Evolutionary conservation across 1,139 yeast species (phyloP).

Genomic region (Pneumocystis canis): DNA sequence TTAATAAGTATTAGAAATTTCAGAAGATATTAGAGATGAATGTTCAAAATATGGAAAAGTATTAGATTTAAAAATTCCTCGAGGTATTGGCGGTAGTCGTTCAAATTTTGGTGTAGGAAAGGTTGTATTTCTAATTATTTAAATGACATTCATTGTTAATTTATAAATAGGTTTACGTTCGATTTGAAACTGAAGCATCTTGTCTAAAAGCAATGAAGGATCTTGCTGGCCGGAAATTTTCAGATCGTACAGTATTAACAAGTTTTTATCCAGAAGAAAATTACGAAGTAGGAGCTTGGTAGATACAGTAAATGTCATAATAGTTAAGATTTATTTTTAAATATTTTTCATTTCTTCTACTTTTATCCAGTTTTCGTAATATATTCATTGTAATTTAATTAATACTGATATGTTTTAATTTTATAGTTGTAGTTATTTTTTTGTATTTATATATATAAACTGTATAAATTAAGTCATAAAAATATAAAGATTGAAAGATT

Average conservation of each 20-base stretch:
- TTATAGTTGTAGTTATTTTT: too few species aligned
- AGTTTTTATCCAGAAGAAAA: constrained; percentile 49
- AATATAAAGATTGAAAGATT: too few species aligned
- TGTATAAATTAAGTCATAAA: too few species aligned
- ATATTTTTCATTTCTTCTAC: neutral
- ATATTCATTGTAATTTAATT: neutral
- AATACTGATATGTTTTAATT: neutral
- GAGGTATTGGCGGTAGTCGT: constrained; percentile 34
- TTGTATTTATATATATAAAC: too few species aligned
- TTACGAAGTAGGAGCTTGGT: constrained; percentile 19
- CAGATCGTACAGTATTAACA: constrained; percentile 56
- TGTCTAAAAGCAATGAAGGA: constrained; percentile 47
- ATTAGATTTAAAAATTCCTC: constrained; percentile 45
- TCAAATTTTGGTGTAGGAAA: constrained; percentile 52
- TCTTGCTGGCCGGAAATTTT: constrained; percentile 55
- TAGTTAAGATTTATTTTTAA: neutral
- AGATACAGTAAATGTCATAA: neutral
- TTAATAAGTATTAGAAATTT: constrained; percentile 26
- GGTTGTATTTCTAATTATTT: constrained; percentile 14
- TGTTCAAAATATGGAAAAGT: constrained; percentile 42
- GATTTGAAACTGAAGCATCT: constrained; percentile 38
- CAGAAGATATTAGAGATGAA: constrained; percentile 39
- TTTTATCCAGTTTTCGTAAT: neutral
- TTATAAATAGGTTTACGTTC: constrained; percentile 34
- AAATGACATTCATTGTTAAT: neutral